Percentiles rank a stretch among this genome's conserved stretches.
These are phyloP conservation scores for Oxyria digyna DNA, from an alignment of 148 eudicot species.

Conservation along the genomic window DNA sequence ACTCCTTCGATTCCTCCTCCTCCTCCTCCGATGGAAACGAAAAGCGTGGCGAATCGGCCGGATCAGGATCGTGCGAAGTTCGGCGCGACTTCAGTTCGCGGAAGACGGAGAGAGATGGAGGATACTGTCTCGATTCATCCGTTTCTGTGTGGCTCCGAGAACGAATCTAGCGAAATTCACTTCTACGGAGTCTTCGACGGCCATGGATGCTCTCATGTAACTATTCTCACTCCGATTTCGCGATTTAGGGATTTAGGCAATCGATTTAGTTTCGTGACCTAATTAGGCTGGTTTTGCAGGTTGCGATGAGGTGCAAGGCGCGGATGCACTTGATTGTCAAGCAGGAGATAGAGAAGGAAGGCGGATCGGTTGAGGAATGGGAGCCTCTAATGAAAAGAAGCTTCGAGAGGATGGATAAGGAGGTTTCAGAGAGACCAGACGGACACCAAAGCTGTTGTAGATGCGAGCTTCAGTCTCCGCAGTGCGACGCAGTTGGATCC, in stretches of 20 bases:
- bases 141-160: slow-evolving; percentile 15
- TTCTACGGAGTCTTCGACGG: slow-evolving; percentile 48
- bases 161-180: slow-evolving; percentile 16
- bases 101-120: slow-evolving; percentile 83
- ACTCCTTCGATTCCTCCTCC: neutral
- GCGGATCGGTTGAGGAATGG: slow-evolving; percentile 26
- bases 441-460: slow-evolving; percentile 34
- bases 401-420: slow-evolving; percentile 62
- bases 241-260: neutral
- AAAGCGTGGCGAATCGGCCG: neutral
- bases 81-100: slow-evolving; percentile 58
- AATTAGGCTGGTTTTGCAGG: slow-evolving; percentile 21
- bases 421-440: slow-evolving; percentile 21
- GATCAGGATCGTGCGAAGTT: slow-evolving; percentile 28
- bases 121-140: slow-evolving; percentile 63
- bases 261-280: neutral
- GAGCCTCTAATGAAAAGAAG: slow-evolving; percentile 48
- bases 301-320: slow-evolving; percentile 53
- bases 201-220: slow-evolving; percentile 43
- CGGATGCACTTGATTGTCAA: slow-evolving; percentile 41
- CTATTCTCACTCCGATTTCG: neutral
- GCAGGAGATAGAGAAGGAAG: slow-evolving; percentile 28
- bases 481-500: slow-evolving; percentile 74
- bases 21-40: neutral
- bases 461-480: slow-evolving; percentile 59